Conservation (phyloP, 2,329 filamentous ascomycete species). For the Pseudogymnoascus sp. region DNA sequence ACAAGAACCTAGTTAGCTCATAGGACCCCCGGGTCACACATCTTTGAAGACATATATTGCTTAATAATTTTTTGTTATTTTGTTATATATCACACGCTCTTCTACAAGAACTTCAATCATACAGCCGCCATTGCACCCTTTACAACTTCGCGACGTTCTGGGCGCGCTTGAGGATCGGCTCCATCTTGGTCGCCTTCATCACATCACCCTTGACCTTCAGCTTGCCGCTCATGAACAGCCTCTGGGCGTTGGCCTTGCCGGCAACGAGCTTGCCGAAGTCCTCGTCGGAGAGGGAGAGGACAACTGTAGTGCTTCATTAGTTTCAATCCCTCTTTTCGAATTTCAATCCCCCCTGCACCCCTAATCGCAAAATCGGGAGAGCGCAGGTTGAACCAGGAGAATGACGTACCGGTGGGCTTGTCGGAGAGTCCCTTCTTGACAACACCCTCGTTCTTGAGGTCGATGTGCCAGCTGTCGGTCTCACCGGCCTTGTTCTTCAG, state of each 20-base stretch:
- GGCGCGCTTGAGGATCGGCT: slow-evolving; percentile 84
- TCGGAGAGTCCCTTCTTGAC: slow-evolving; percentile 70
- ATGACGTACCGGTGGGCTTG: slow-evolving; percentile 69
- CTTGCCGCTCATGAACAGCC: slow-evolving; percentile 96
- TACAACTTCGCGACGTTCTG: slow-evolving; percentile 79
- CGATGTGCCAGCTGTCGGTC: slow-evolving; percentile 84
- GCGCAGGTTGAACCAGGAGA: background rate
- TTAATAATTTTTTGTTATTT: background rate
- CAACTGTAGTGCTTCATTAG: slow-evolving; percentile 48
- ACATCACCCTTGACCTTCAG: slow-evolving; percentile 97
- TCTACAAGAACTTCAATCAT: background rate
- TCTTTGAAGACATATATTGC: background rate
- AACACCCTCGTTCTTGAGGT: slow-evolving; percentile 81
- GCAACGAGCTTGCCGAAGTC: slow-evolving; percentile 78
- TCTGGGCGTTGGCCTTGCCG: slow-evolving; percentile 90
- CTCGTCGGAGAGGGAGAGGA: slow-evolving; percentile 72
- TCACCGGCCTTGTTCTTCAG: slow-evolving; percentile 81
- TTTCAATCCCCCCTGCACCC: background rate
- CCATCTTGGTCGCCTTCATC: slow-evolving; percentile 97
- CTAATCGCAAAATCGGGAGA: background rate
- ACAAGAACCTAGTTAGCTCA: background rate
- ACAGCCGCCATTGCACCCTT: slow-evolving; percentile 21
- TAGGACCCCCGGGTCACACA: background rate
- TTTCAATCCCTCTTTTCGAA: background rate
- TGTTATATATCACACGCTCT: background rate